phyloP scores from a whole-genome alignment of 2,329 filamentous ascomycete genomes.

The Ophiostoma ulmi region DNA sequence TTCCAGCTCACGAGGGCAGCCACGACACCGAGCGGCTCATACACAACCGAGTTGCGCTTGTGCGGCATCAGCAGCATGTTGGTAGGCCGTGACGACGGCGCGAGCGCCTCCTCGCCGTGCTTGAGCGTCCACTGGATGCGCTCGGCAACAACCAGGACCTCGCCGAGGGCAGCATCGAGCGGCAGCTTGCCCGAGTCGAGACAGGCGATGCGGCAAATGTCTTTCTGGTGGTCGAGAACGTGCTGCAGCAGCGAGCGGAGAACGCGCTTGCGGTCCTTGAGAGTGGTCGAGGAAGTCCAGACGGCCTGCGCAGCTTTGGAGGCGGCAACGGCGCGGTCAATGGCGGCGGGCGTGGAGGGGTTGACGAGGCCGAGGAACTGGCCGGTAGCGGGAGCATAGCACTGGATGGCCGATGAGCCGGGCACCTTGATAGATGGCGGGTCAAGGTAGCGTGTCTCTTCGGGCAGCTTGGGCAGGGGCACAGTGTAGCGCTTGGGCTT shows the following conservation, averaged over 20 bases:
- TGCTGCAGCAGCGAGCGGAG: slow-evolving; percentile 75
- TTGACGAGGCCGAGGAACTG: slow-evolving; percentile 73
- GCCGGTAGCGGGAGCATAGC: slow-evolving; percentile 86
- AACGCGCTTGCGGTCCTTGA: slow-evolving; percentile 70
- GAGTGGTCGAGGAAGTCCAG: slow-evolving; percentile 74
- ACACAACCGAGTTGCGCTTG: slow-evolving; percentile 84
- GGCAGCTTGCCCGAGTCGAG: slow-evolving; percentile 95
- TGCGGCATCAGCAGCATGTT: slow-evolving; percentile 85
- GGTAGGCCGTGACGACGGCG: slow-evolving; percentile 68
- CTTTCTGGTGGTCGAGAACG: slow-evolving; percentile 81
- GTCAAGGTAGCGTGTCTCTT: slow-evolving; percentile 42
- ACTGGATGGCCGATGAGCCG: slow-evolving; percentile 66
- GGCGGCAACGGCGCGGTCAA: slow-evolving; percentile 71
- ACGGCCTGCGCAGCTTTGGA: slow-evolving; percentile 67
- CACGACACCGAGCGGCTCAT: slow-evolving; percentile 89
- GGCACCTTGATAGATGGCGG: slow-evolving; percentile 40
- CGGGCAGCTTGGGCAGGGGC: slow-evolving; percentile 56
- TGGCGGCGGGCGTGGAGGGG: slow-evolving; percentile 67
- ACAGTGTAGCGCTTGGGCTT: slow-evolving; percentile 55
- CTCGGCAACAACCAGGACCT: slow-evolving; percentile 89
- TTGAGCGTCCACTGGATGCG: slow-evolving; percentile 91
- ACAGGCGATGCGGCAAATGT: slow-evolving; percentile 78
- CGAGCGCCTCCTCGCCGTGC: slow-evolving; percentile 79
- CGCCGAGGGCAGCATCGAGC: slow-evolving; percentile 87
- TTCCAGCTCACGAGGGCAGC: slow-evolving; percentile 96